Evolutionary conservation across 345 rosid genomes (phyloP).

Genomic region (Acer negundo): DNA sequence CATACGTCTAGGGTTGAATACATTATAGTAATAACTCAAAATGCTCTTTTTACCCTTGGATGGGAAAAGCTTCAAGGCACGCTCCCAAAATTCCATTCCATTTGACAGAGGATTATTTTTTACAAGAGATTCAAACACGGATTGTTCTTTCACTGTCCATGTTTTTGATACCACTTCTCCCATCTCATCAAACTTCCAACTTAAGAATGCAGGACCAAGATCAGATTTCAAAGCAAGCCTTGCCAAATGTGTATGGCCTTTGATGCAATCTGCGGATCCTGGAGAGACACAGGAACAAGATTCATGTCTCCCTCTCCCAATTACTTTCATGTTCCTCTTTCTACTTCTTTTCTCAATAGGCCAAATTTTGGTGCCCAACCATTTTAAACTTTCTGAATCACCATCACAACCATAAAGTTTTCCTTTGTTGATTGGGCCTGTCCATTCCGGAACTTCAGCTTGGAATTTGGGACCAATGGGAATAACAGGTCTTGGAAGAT

Average conservation of each 20-base stretch:
- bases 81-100: constrained; percentile 33
- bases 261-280: constrained; percentile 36
- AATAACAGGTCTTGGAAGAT: constrained; percentile 26
- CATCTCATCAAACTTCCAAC: constrained; percentile 47
- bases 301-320: constrained; percentile 40
- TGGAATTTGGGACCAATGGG: constrained; percentile 52
- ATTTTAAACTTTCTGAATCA: constrained; percentile 39
- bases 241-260: constrained; percentile 33
- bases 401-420: constrained; percentile 31
- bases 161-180: constrained; percentile 37
- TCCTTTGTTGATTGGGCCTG: constrained; percentile 29
- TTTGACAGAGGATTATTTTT: constrained; percentile 26
- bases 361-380: constrained; percentile 50
- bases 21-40: constrained; percentile 46
- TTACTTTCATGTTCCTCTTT: constrained; percentile 18
- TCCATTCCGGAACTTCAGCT: constrained; percentile 48
- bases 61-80: constrained; percentile 31
- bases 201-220: constrained; percentile 37
- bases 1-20: constrained; percentile 39
- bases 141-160: constrained; percentile 47
- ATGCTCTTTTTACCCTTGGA: constrained; percentile 32
- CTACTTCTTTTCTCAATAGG: constrained; percentile 30
- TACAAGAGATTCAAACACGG: constrained; percentile 31
- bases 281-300: constrained; percentile 39
- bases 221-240: constrained; percentile 29